Conservation (phyloP, 2,329 filamentous ascomycete species). For the Rutstroemia sp. region DNA sequence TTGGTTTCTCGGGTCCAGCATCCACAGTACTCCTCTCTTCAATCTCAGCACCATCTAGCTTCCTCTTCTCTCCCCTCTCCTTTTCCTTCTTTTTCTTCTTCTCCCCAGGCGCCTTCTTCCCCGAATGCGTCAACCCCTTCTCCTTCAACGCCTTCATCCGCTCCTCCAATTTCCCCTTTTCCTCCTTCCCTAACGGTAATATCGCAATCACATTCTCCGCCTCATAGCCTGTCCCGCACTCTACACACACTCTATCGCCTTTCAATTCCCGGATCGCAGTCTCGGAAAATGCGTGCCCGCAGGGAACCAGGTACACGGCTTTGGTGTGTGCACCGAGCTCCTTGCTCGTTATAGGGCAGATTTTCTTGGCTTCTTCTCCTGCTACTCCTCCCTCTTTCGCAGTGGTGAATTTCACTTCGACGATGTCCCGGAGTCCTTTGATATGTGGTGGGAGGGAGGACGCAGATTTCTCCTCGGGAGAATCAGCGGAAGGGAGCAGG, state of each 20-base stretch:
- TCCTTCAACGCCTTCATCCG: constrained; percentile 63
- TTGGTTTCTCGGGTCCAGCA: constrained; percentile 19
- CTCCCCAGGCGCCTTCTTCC: constrained; percentile 69
- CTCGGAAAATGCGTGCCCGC: constrained; percentile 90
- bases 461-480: constrained; percentile 36
- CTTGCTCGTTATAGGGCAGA: constrained; percentile 84
- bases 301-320: constrained; percentile 85
- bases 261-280: constrained; percentile 76
- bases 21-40: constrained; percentile 23
- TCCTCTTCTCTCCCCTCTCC: constrained; percentile 14
- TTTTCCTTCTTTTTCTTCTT: constrained; percentile 70
- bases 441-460: constrained; percentile 44
- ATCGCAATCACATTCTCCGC: constrained; percentile 76
- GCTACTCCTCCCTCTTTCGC: constrained; percentile 34
- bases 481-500: constrained; percentile 39
- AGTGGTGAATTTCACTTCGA: constrained; percentile 68
- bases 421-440: constrained; percentile 75
- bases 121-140: constrained; percentile 70
- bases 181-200: constrained; percentile 61
- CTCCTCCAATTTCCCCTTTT: constrained; percentile 59
- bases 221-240: constrained; percentile 71
- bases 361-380: constrained; percentile 47
- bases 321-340: constrained; percentile 72
- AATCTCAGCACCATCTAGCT: constrained; percentile 6
- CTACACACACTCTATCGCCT: constrained; percentile 48